Evolutionary conservation across 257 asterid species (phyloP).

Genomic region (Parsonsia alboflavescens): DNA sequence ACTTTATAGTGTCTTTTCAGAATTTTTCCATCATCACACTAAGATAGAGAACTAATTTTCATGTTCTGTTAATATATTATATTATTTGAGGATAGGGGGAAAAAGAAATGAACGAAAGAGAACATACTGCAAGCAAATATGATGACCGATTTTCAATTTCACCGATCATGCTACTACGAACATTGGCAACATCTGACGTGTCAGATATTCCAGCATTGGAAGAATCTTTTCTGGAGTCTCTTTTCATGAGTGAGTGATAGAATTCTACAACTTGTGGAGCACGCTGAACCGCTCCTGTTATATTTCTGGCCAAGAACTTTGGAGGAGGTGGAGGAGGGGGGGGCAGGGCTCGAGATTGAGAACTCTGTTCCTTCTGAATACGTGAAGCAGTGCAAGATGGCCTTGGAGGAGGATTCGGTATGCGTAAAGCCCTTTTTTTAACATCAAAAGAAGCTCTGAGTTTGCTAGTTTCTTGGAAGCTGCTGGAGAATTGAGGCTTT

Average conservation of each 20-base stretch:
- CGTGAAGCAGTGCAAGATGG: slow-evolving; percentile 46
- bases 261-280: slow-evolving; percentile 90
- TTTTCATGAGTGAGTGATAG: slow-evolving; percentile 87
- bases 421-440: slow-evolving; percentile 62
- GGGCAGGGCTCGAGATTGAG: slow-evolving; percentile 34
- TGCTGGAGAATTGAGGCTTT: slow-evolving; percentile 24
- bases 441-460: slow-evolving; percentile 53
- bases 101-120: background rate
- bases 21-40: background rate
- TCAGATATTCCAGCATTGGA: slow-evolving; percentile 60
- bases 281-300: slow-evolving; percentile 59
- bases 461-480: slow-evolving; percentile 41
- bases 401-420: slow-evolving; percentile 92
- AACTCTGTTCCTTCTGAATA: slow-evolving; percentile 37
- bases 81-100: background rate
- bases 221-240: slow-evolving; percentile 84
- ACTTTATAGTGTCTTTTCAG: background rate
- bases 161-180: slow-evolving; percentile 86
- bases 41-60: background rate
- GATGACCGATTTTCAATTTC: slow-evolving; percentile 90
- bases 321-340: slow-evolving; percentile 83
- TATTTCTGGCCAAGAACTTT: slow-evolving; percentile 36
- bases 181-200: slow-evolving; percentile 57
- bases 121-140: slow-evolving; percentile 79
- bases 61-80: background rate